Evolutionary conservation across 2,329 filamentous ascomycete species (phyloP), one percentile per base, ranked within the genome.

Genomic region (Epichloe gansuensis): DNA sequence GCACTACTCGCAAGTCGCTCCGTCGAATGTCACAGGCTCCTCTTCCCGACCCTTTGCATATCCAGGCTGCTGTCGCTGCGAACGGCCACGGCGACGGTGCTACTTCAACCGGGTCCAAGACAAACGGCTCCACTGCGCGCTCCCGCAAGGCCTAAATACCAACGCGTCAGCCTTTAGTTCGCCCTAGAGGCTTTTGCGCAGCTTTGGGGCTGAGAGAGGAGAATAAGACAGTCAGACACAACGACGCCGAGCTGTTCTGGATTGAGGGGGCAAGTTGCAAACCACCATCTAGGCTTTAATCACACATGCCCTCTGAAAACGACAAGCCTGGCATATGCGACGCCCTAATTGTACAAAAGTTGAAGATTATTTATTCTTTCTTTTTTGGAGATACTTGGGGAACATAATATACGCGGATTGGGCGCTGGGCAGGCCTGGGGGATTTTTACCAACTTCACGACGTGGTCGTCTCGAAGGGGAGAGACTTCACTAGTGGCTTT

Each of bases 21-120:
- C 78, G 80, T 56, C 76, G 78, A 59, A 82, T 82, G 78, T 78
- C 75, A 60, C 77, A 81, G 68, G 78, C 79, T 50, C 77, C 78
- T 59, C 74, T 93, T 49, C 87, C 91, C 61, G 89, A 94, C 68
- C 89, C 90, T 73, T 86, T 87, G 67, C 78, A 84, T 64, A 78
- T 87, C 64, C 71, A 83, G 55, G 77, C 78, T 51, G 72, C 74
- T 41, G 64, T 73, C 68, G 68, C 74, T 66, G 66, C 71, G 70
- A 73, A 63, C 51, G 76, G 79, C 54, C 73, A 75, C 54, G 66
- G 74, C 69, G 71, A 75, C 65, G 71, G 75, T 51, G 71, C 76
- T 70, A 76, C 71, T 55, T 64, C 74, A 56, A 78, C 77, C 48
- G 75, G 76, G 46, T 68, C 71, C 59, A 78, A 76, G 70, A 67